Evolutionary conservation across 2,329 filamentous ascomycete species (phyloP), one percentile per base, ranked within the genome.

Genomic region (Curvularia hawaiiensis): DNA sequence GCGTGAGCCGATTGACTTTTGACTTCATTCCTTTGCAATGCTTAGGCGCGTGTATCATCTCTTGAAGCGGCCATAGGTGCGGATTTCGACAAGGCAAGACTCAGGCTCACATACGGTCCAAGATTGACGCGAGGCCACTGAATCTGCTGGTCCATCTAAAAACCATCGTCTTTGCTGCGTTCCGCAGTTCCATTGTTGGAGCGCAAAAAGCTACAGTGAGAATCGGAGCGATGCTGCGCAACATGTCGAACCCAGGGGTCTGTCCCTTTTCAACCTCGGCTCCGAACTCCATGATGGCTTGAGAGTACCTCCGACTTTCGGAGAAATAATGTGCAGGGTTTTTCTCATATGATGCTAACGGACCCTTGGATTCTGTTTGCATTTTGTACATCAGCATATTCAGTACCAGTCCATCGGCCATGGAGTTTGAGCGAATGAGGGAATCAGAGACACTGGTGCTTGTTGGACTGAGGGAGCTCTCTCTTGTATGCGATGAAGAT

Each of bases 91-190:
- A 4, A 22, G 12, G 12, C 8, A 47, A 22, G 18, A 28, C 24
- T 28, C 22, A 28, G 16, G 16, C 39, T 50, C n/a, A 40, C 12
- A 50, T 26, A n/a, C 35, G 26, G 30, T 49, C 39, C n/a, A 57
- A 26, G 4, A 49, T 20, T 3, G 52, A 24, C 1, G 28, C 31
- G 18, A 60, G 16, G 3, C 54, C 54, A 2, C 62, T 68, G 10
- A 60, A 59, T 30, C 52, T 64, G 39, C 57, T 50, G 5, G 64
- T 65, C 70, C 69, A 75, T 26, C 68, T 52, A 26, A 55, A 53
- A 51, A 75, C 50, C 61, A 66, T 71, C n/a, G 56, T 49, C 43
- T 55, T 48, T 4, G 68, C 71, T 4, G 45, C 22, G 9, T 50
- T 43, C 26, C 55, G 59, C 11, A 70, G 40, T 30, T 66, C 57